Evolutionary conservation across 345 rosid species (phyloP).

Genomic region (Erodium maritimum): DNA sequence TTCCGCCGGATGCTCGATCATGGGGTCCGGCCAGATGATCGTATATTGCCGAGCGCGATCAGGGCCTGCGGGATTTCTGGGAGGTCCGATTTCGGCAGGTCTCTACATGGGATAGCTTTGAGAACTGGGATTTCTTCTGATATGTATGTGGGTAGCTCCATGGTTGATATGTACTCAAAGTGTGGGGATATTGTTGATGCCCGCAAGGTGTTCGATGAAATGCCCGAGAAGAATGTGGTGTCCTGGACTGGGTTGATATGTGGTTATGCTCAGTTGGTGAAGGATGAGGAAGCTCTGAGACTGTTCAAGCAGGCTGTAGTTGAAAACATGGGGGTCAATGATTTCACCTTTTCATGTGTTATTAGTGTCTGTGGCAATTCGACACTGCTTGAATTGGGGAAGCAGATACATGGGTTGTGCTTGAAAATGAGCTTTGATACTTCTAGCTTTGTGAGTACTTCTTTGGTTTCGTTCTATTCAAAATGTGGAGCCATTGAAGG

Average conservation of each 20-base stretch:
- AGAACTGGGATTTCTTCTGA: constrained; percentile 55
- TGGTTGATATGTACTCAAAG: constrained; percentile 77
- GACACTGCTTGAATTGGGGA: constrained; percentile 72
- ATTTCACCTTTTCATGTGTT: constrained; percentile 70
- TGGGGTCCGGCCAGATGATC: constrained; percentile 51
- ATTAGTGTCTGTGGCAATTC: constrained; percentile 62
- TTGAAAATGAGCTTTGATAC: constrained; percentile 58
- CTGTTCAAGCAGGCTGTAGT: constrained; percentile 55
- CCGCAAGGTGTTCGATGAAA: constrained; percentile 64
- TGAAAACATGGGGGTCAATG: constrained; percentile 54
- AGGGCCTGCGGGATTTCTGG: constrained; percentile 66
- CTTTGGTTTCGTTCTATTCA: constrained; percentile 70
- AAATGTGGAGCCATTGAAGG: constrained; percentile 64
- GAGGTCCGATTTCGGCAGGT: constrained; percentile 43
- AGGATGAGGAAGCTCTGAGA: constrained; percentile 52
- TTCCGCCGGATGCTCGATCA: constrained; percentile 45
- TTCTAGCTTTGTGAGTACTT: constrained; percentile 64
- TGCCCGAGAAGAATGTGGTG: constrained; percentile 76
- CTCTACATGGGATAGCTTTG: constrained; percentile 43
- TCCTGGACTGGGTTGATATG: constrained; percentile 93
- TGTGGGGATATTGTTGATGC: constrained; percentile 50
- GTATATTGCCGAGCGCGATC: constrained; percentile 59
- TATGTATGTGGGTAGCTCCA: constrained; percentile 73
- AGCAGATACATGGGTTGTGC: constrained; percentile 71
- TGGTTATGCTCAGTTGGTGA: constrained; percentile 69